Base-by-base conservation (phyloP, 1,139 yeast genomes). In the Suhomyces choctaworum region DNA sequence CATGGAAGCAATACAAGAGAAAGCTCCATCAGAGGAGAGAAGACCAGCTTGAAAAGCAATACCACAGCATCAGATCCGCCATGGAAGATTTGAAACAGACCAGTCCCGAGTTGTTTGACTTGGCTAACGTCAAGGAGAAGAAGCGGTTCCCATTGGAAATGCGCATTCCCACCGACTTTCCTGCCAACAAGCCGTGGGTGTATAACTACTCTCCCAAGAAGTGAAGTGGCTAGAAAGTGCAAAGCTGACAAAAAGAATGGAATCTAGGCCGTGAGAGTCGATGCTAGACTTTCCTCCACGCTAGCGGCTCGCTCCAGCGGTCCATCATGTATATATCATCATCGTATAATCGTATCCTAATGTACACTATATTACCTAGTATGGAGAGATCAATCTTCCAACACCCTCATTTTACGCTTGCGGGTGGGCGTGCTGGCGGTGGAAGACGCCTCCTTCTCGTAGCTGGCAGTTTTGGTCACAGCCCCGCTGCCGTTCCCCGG, bases 91-190 rank as follows among this genome's bases (percentile, higher is more conserved):
- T 92, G 54, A 71, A 80, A 50, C 42, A 56, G 9, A 41, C 65
- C 17, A 63, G 62, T 45, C 75, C 79, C 0, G 65, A 62, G 41
- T 65, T 84, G 41, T 78, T 60, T 45, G 73, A 71, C 41, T 71
- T 72, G 25, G 81, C 83, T 24, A 73, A 70, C 52, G 54, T 56
- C 21, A 60, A 65, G 36, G 76, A 78, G 43, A 54, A 56, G 26
- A 75, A 73, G 46, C 67, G 80, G 50, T 84, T 81, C 56, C 92
- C 94, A 7, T 58, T 82, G 52, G 96, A 90, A 52, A 60, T 88
- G 65, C 77, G 95, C 55, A 78, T 86, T 4, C 97, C 98, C 22
- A 85, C 96, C 1, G 95, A 89, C 38, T 87, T 70, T 44, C 98
- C 98, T n/a, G 84, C 97, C 25, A 80, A 78, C 52, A 73, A 76